Base-by-base conservation (phyloP, 345 rosid species). In the Populus deltoides region DNA sequence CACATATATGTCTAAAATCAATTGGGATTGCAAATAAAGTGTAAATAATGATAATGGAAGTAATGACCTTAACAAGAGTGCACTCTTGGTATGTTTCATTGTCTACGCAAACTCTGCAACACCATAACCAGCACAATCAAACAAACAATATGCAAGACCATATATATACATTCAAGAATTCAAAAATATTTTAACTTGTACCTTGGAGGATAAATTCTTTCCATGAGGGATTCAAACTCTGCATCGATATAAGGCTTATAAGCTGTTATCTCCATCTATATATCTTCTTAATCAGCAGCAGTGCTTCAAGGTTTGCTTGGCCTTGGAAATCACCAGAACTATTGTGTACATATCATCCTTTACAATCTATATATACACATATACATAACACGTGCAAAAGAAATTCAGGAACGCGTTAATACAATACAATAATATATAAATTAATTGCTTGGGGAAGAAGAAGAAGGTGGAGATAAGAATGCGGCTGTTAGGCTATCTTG, bases 161-260 rank as follows among this genome's bases (percentile, higher is more conserved):
- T 41, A 61, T 13, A 41, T 41, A 61, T 13, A 61, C 24, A 0
- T 18, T 74, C 20, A 39, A 3, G 43, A 36, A 63, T 2, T 25
- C 36, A 35, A 53, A 41, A 2, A 41, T 41, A 41, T 41, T 41
- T 41, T 25, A 38, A 36, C 8, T 7, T 41, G 0, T 68, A 90
- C 98, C 93, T 89, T 20, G 97, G 92, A 79, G 98, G 97, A 72
- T 96, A 78, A 51, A 96, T 96, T 84, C 97, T 87, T 81, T 93
- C 99, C 45, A 96, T 81, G 72, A 96, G 89, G 35, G 92, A 86
- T 74, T 96, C 93, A 61, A 84, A 88, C 51, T 88, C 93, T 8
- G 98, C 96, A 82, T 93, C 94, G 77, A 88, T 49, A 73, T 89
- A 92, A 72, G 97, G 97, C 76, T 89, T 89, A 77, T 93, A 91